Base-by-base conservation (phyloP, 352 stramenopile genomes). In the Pythium utonaiense region DNA sequence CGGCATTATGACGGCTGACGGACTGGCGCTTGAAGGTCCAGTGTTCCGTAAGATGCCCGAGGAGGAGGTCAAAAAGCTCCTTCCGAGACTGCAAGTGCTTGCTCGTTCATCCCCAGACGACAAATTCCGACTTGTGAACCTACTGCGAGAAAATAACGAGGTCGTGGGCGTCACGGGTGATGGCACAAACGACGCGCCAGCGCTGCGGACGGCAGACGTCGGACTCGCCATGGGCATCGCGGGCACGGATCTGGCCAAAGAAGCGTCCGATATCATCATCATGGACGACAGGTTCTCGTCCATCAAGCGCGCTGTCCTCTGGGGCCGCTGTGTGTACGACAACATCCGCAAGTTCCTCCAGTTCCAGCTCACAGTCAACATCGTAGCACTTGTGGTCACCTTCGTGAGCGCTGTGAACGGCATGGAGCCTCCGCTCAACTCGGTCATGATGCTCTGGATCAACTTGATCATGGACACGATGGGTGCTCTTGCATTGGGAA, bases 111-210 rank as follows among this genome's bases (percentile, higher is more conserved):
- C 94, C 0, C 97, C 97, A 3, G 89, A 98, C 59, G 96, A 99
- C 66, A 99, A 99, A 67, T 97, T 98, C 45, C 85, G 95, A 25
- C 80, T 99, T 6, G 97, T 99, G 2, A 97, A 81, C 41, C 50
- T 91, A 38, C 66, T 94, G 1, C 88, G 85, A 54, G 79, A 91
- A 3, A 75, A 77, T 4, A 65, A 80, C 1, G 82, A 95, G 44
- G 77, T 95, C 40, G 85, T 93, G 1, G 85, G 81, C 0, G 83
- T 95, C 31, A 93, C 81, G 17, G 85, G 85, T 2, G 83, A 95
- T 40, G 85, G 83, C 8, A 93, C 83, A 1, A 95, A 95, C 48
- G 85, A 95, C 42, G 83, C 85, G 2, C 85, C 85, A 13, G 85
- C 85, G 2, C 58, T 95, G 24, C 75, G 79, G 6, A 74, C 78